phyloP scores from a whole-genome alignment of 108 stramenopile genomes.

The Cyclotella distinguenda region DNA sequence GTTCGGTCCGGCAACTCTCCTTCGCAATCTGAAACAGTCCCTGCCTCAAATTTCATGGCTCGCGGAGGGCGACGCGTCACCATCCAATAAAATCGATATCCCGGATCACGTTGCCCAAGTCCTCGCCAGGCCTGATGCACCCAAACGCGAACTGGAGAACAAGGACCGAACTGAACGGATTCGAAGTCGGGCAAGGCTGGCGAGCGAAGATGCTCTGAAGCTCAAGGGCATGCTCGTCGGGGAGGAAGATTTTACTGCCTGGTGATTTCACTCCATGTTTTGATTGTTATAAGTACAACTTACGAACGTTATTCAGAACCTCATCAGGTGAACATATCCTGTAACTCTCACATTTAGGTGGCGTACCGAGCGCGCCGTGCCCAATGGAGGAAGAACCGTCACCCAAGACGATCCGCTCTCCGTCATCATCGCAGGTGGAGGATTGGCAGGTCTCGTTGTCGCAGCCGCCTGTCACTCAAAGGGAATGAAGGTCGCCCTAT shows the following conservation, averaged over 20 bases:
- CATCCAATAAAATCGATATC: conserved; percentile 70
- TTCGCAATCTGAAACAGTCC: conserved; percentile 55
- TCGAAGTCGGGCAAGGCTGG: conserved; percentile 59
- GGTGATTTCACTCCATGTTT: too few species aligned
- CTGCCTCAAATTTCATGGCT: conserved; percentile 72
- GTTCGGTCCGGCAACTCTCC: conserved; percentile 58
- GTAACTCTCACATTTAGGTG: too few species aligned
- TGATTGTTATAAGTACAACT: too few species aligned
- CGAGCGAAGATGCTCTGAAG: conserved; percentile 70
- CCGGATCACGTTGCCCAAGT: conserved; percentile 61
- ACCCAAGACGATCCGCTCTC: conserved; percentile 77
- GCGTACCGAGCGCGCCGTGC: conserved; percentile 47
- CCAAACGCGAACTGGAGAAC: conserved; percentile 66
- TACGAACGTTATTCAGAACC: too few species aligned
- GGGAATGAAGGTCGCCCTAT: conserved; percentile 91
- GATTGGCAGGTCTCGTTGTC: conserved; percentile 84
- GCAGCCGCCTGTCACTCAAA: conserved; percentile 88
- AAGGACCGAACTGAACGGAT: conserved; percentile 64
- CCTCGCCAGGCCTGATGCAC: conserved; percentile 55
- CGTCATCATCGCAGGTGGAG: conserved; percentile 82
- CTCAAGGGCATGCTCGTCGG: conserved; percentile 53
- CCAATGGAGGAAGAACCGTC: conserved; percentile 58
- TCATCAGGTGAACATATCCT: too few species aligned
- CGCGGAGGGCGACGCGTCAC: conserved; percentile 53
- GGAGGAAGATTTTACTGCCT: conserved; percentile 58